A percentile compares a stretch with the other conserved stretches of the same genome.
Conservation (phyloP, 768 basidiomycete genomes). For the Cyathus striatus region DNA sequence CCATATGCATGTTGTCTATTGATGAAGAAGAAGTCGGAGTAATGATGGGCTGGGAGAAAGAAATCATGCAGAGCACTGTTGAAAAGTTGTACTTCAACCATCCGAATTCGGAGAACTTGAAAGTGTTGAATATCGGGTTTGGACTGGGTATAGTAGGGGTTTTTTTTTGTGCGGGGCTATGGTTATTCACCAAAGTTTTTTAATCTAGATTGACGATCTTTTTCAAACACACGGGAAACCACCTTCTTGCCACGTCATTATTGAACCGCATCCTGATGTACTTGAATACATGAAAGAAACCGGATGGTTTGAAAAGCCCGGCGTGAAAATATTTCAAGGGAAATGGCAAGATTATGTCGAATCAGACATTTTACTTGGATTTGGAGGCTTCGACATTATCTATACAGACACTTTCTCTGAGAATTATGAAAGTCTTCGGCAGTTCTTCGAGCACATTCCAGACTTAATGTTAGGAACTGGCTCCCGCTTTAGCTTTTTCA, state of each 20-base stretch:
- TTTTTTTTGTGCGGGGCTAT: slow-evolving; percentile 1
- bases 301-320: slow-evolving; percentile 76
- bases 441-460: slow-evolving; percentile 79
- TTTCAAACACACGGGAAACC: slow-evolving; percentile 61
- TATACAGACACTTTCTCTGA: slow-evolving; percentile 96
- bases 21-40: slow-evolving; percentile 84
- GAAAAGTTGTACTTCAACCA: slow-evolving; percentile 52
- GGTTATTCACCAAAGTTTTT: background rate
- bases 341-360: slow-evolving; percentile 91
- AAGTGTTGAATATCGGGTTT: slow-evolving; percentile 87
- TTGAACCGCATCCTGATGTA: slow-evolving; percentile 93
- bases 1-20: slow-evolving; percentile 68
- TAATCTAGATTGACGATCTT: slow-evolving; percentile 70
- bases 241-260: slow-evolving; percentile 78
- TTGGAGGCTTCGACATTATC: slow-evolving; percentile 81
- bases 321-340: slow-evolving; percentile 79
- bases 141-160: slow-evolving; percentile 82
- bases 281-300: slow-evolving; percentile 69
- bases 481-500: slow-evolving; percentile 92
- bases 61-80: slow-evolving; percentile 85
- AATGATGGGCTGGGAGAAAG: slow-evolving; percentile 99
- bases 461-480: slow-evolving; percentile 69
- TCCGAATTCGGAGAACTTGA: slow-evolving; percentile 44
- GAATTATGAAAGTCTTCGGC: slow-evolving; percentile 71
- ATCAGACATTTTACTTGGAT: slow-evolving; percentile 45